These are phyloP conservation scores for Papiliotrema nemorosa DNA, from an alignment of 1,284 basidiomycete genomes.

Conservation along the genomic window DNA sequence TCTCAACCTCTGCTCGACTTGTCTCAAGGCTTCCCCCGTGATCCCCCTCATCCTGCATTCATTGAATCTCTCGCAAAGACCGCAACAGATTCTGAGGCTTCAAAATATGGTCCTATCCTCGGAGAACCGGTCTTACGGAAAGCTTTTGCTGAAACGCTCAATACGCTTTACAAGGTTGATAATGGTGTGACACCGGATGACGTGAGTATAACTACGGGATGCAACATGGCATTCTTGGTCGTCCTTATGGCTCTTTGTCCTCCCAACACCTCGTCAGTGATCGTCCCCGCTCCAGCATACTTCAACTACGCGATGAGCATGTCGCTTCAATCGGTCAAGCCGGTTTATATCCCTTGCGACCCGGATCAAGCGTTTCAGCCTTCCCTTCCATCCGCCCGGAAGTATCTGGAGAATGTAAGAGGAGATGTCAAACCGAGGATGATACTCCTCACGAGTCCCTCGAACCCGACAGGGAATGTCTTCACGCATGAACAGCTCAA, in stretches of 20 bases:
- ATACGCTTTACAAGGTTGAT: conserved; percentile 56
- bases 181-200: conserved; percentile 54
- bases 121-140: conserved; percentile 62
- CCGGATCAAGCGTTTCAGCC: conserved; percentile 62
- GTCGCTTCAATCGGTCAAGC: conserved; percentile 61
- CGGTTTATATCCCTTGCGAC: conserved; percentile 61
- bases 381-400: conserved; percentile 43
- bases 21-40: conserved; percentile 57
- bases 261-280: conserved; percentile 64
- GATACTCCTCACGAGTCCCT: conserved; percentile 62
- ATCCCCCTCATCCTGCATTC: conserved; percentile 59
- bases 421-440: conserved; percentile 53
- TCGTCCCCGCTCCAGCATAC: conserved; percentile 77
- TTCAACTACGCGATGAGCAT: conserved; percentile 80
- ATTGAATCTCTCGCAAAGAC: conserved; percentile 56
- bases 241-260: conserved; percentile 58
- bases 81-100: conserved; percentile 51
- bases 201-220: conserved; percentile 51
- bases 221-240: conserved; percentile 50
- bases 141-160: conserved; percentile 65
- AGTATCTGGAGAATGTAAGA: conserved; percentile 15
- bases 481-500: conserved; percentile 63
- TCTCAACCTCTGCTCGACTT: conserved; percentile 4
- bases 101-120: conserved; percentile 64
- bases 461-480: conserved; percentile 69